A percentile compares a stretch with the other conserved stretches of the same genome.
phyloP scores from a whole-genome alignment of 2,329 filamentous ascomycete genomes.

The Periconia digitata region DNA sequence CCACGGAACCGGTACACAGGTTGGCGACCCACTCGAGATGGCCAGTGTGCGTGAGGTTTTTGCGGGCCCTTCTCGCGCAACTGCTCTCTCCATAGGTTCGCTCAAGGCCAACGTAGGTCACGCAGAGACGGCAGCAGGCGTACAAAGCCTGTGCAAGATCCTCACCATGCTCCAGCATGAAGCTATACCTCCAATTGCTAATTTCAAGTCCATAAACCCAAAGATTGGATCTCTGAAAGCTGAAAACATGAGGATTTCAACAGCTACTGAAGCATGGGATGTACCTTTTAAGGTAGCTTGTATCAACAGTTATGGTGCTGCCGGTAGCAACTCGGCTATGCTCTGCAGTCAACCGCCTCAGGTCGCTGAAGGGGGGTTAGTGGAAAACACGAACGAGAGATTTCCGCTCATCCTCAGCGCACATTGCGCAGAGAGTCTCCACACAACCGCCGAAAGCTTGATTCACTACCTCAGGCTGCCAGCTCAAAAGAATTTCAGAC shows the following conservation, averaged over 20 bases:
- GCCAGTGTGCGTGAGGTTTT: constrained; percentile 16
- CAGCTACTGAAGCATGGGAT: constrained; percentile 10
- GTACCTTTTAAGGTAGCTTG: constrained; percentile 6
- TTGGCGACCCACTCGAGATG: constrained; percentile 26
- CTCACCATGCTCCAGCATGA: constrained; percentile 21
- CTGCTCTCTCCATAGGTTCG: constrained; percentile 26
- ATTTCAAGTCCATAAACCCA: constrained; percentile 21
- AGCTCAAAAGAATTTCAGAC: too few relatives aligned
- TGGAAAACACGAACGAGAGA: too few relatives aligned
- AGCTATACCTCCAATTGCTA: constrained; percentile 21
- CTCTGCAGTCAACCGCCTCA: constrained; percentile 6
- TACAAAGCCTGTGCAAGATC: constrained; percentile 21
- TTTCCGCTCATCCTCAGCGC: constrained; percentile 4
- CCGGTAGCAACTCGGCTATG: constrained; percentile 21
- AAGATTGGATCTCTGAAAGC: too few relatives aligned
- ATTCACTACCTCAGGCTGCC: too few relatives aligned
- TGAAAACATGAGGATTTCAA: constrained; percentile 18
- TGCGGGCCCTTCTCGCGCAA: constrained; percentile 4
- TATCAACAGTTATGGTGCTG: constrained; percentile 28
- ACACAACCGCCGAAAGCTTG: too few relatives aligned
- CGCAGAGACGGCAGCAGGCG: constrained; percentile 33
- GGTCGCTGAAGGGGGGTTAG: neutral
- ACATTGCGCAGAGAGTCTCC: too few relatives aligned
- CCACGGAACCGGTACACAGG: constrained; percentile 35
- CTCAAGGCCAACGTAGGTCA: constrained; percentile 41